phyloP scores from a whole-genome alignment of 202 grass and related monocot genomes.

The Schoenoplectus tabernaemontani region DNA sequence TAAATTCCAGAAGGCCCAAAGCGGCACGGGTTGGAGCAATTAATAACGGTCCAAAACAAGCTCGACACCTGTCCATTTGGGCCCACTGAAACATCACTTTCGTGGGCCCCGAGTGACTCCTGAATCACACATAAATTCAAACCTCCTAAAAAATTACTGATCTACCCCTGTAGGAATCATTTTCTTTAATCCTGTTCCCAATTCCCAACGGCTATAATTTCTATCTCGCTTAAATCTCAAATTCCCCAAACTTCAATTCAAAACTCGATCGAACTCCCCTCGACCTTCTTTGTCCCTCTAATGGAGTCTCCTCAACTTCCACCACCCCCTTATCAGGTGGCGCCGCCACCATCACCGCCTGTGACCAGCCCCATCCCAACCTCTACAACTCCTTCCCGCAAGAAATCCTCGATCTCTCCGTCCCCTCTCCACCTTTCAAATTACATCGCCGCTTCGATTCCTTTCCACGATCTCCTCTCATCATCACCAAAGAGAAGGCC shows the following conservation, averaged over 20 bases:
- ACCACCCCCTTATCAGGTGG: background rate
- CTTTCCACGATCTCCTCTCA: slow-evolving; percentile 14
- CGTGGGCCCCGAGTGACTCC: background rate
- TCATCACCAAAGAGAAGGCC: slow-evolving; percentile 24
- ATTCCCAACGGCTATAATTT: slow-evolving; percentile 46
- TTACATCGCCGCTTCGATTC: slow-evolving; percentile 14
- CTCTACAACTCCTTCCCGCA: slow-evolving; percentile 14
- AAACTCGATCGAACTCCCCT: background rate
- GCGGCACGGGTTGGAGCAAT: background rate
- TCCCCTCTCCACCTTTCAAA: slow-evolving; percentile 43
- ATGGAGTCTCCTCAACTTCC: background rate
- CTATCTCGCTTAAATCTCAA: background rate
- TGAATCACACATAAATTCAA: background rate
- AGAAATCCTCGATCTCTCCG: slow-evolving; percentile 11
- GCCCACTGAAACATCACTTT: background rate
- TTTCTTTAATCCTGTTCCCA: background rate
- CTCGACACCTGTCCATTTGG: background rate
- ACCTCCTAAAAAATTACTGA: background rate
- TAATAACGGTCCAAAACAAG: background rate
- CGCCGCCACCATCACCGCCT: background rate
- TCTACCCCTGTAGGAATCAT: background rate
- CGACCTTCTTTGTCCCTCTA: background rate
- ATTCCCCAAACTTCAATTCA: background rate
- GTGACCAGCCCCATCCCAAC: background rate
- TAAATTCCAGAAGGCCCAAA: background rate